These are phyloP conservation scores for Lyophyllum shimeji DNA, from an alignment of 768 basidiomycete species.

Conservation along the genomic window DNA sequence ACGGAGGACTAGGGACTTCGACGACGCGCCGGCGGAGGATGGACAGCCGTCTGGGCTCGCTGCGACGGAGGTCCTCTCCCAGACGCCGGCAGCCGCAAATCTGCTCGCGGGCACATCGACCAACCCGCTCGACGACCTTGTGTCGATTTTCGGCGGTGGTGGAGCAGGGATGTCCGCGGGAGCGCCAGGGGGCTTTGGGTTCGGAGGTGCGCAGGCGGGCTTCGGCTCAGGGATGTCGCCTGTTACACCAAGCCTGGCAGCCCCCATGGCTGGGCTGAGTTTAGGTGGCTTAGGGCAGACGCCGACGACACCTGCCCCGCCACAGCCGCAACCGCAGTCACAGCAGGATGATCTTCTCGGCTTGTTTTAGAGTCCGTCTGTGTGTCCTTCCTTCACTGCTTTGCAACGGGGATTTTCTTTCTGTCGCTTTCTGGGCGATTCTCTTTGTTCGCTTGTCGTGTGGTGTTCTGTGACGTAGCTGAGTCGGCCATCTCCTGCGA, in stretches of 20 bases:
- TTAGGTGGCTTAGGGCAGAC: slow-evolving; percentile 13
- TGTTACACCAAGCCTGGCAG: slow-evolving; percentile 27
- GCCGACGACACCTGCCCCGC: slow-evolving; percentile 15
- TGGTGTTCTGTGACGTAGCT: neutral
- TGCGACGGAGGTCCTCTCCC: slow-evolving; percentile 70
- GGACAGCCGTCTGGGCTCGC: slow-evolving; percentile 74
- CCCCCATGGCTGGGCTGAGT: slow-evolving; percentile 17
- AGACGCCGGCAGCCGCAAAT: slow-evolving; percentile 72
- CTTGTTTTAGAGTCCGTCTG: slow-evolving; percentile 38
- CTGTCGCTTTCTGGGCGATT: neutral
- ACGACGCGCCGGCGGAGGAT: slow-evolving; percentile 62
- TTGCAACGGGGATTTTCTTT: slow-evolving; percentile 1
- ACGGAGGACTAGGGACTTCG: slow-evolving; percentile 64
- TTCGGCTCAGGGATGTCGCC: slow-evolving; percentile 27
- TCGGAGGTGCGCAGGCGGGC: slow-evolving; percentile 20
- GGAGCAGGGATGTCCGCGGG: slow-evolving; percentile 25
- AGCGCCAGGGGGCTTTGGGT: slow-evolving; percentile 19
- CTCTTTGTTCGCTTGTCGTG: neutral
- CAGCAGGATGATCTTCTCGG: slow-evolving; percentile 52
- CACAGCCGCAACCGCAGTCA: slow-evolving; percentile 28
- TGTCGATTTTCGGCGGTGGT: slow-evolving; percentile 81
- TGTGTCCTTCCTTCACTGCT: slow-evolving; percentile 1
- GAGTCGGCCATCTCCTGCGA: neutral
- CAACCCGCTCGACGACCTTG: slow-evolving; percentile 91
- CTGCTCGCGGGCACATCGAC: slow-evolving; percentile 77